Base-by-base conservation (phyloP, 768 basidiomycete species). In the Lenzites betulinus region DNA sequence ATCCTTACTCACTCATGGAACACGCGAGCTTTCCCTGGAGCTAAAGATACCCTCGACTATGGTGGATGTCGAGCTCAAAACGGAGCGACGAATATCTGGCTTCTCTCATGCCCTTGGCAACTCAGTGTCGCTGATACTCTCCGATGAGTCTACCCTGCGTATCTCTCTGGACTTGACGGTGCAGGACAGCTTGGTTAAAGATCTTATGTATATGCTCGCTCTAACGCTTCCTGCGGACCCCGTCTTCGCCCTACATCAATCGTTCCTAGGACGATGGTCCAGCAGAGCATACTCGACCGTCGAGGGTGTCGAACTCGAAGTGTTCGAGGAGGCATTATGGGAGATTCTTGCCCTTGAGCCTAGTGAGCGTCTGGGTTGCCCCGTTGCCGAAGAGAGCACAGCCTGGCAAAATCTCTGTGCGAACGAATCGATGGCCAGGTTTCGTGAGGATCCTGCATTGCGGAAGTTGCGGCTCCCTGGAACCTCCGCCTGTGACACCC, bases 121-220 rank as follows among this genome's bases (percentile, higher is more conserved):
- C 1, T 77, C 81, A 0, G 79, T 84, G 15, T 81, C 83, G 0
- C 60, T 90, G 6, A 69, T 77, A n/a, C 83, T 85, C 58, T 73
- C 77, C 22, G 81, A 86, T 62, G 84, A 83, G 2, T 76, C 77
- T 53, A 67, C 66, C 41, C 73, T 77, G 9, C 79, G 81, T 0
- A 74, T 78, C 5, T 78, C 79, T 16, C 75, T 92, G 20, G 81
- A 88, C 64, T 75, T 89, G 58, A 71, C 78, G 7, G 83, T 89
- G 0, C 75, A 76, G 42, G 83, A 88, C 65, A 63, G 69, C 7
- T 76, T 93, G 16, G 87, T 87, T 9, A 72, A 70, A 26, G 82
- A 83, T 56, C 84, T 82, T 55, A 73, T 96, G 44, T 79, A 84
- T 48, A 77, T 84, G 7, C 77, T 95, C 7, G 81, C 92, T 0